phyloP scores from a whole-genome alignment of 805 yeast species.

The Kodamaea kaohsiungensis region DNA sequence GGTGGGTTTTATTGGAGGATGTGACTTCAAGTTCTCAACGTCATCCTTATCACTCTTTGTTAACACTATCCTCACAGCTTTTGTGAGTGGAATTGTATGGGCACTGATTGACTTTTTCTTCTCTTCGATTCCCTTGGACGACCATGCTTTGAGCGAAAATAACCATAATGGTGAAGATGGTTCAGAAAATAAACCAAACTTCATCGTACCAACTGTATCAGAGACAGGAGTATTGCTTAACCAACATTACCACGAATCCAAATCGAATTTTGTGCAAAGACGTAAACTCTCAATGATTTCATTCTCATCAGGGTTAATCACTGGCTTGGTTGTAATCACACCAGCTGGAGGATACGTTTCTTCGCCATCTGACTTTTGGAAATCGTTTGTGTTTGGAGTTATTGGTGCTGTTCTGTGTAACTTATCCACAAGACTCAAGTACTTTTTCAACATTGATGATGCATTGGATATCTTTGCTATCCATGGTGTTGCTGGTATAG shows the following conservation, averaged over 20 bases:
- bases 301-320: slow-evolving; percentile 40
- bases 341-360: slow-evolving; percentile 46
- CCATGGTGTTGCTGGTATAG: slow-evolving; percentile 44
- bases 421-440: slow-evolving; percentile 41
- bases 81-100: slow-evolving; percentile 40
- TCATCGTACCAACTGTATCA: slow-evolving; percentile 10
- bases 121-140: slow-evolving; percentile 41
- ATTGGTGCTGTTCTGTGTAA: slow-evolving; percentile 39
- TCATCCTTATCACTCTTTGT: slow-evolving; percentile 31
- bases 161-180: background rate
- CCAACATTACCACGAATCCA: slow-evolving; percentile 20
- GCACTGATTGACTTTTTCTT: slow-evolving; percentile 37
- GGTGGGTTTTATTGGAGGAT: slow-evolving; percentile 45
- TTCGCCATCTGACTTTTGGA: slow-evolving; percentile 39
- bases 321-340: slow-evolving; percentile 44
- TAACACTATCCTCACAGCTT: slow-evolving; percentile 36
- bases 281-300: slow-evolving; percentile 40
- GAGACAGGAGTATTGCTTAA: slow-evolving; percentile 19
- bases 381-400: slow-evolving; percentile 39
- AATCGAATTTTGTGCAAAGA: slow-evolving; percentile 16
- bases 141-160: slow-evolving; percentile 6
- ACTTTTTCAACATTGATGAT: slow-evolving; percentile 40
- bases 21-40: slow-evolving; percentile 41
- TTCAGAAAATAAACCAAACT: background rate
- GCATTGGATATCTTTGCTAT: slow-evolving; percentile 45